phyloP scores from a whole-genome alignment of 2,329 filamentous ascomycete species.

The Acephala macrosclerotiorum region DNA sequence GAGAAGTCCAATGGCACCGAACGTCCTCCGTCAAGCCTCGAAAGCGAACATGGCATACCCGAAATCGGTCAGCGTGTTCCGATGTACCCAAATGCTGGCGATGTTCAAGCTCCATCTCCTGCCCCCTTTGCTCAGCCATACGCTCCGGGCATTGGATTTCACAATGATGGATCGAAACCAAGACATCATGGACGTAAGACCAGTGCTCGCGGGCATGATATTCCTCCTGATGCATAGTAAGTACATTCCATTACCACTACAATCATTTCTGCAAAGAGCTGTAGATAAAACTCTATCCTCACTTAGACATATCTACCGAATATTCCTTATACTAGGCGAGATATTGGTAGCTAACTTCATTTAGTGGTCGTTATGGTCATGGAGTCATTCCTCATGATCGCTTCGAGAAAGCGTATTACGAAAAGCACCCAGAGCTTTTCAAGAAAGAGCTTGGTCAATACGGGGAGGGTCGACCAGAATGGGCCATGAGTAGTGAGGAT shows the following conservation, averaged over 20 bases:
- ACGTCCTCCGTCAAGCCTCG: constrained; percentile 62
- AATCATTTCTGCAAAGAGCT: neutral
- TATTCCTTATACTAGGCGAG: neutral
- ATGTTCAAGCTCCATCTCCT: constrained; percentile 94
- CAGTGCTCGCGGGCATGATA: constrained; percentile 74
- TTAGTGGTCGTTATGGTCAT: constrained; percentile 78
- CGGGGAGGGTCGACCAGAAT: constrained; percentile 68
- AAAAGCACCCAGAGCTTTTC: constrained; percentile 85
- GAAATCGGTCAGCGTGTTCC: constrained; percentile 93
- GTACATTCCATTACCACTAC: constrained; percentile 6
- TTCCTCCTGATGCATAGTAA: constrained; percentile 84
- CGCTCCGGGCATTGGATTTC: constrained; percentile 54
- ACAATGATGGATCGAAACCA: constrained; percentile 57
- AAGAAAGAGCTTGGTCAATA: constrained; percentile 74
- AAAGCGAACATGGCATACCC: constrained; percentile 87
- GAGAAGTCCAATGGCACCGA: constrained; percentile 52
- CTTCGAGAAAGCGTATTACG: constrained; percentile 90
- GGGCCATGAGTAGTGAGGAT: constrained; percentile 87
- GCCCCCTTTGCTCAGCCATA: constrained; percentile 54
- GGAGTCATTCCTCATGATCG: constrained; percentile 78
- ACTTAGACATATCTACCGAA: neutral
- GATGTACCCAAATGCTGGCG: constrained; percentile 90
- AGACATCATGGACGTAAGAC: constrained; percentile 73
- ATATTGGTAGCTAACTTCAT: constrained; percentile 21
- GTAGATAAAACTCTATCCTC: neutral